Evolutionary conservation across 441 rosid species (phyloP), one percentile per base, ranked within the genome.

Genomic region (Croton laevigatus): DNA sequence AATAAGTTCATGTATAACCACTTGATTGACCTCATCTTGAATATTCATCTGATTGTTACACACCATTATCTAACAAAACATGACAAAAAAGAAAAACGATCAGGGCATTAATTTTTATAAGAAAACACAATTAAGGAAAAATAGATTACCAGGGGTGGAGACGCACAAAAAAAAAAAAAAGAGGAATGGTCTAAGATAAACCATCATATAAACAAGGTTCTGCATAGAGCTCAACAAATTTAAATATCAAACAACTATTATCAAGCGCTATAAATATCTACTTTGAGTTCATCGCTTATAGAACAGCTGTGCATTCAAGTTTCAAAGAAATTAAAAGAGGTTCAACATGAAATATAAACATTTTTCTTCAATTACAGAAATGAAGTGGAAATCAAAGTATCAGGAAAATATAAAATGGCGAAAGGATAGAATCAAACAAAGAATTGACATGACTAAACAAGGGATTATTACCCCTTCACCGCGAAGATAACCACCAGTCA

Each of bases 1-100:
- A 78, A 95, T 90, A 10, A 95, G 81, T 81, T 89, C 92, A 48
- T 95, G 99, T 80, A 82, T 87, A 74, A 92, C 84, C 8, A 88
- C 93, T 88, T 91, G 97, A 74, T 84, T 87, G 73, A 92, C 96
- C 54, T 89, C 97, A 70, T 92, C 97, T 83, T 91, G 97, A 9
- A 83, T 34, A 2, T 72, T 77, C 87, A 90, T 51, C 65, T 89
- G 83, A 84, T 92, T 89, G 73, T 91, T 84, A 70, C 98, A 95
- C 11, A 95, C 93, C 44, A 80, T 58, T 59, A 90, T 92, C 99
- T 91, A 57, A 72, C 27, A 65, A 40, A 59, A 59, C 59, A 62
- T 23, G 65, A 34, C 3, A 34, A 57, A 46, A 11, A 17, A 62
- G 16, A 8, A 0, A 71, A 38, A 42, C 32, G 9, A 23, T 65